Percentiles rank a stretch among this genome's conserved stretches.
Conservation (phyloP, 805 yeast genomes). For the Kodamaea jinghongensis region DNA sequence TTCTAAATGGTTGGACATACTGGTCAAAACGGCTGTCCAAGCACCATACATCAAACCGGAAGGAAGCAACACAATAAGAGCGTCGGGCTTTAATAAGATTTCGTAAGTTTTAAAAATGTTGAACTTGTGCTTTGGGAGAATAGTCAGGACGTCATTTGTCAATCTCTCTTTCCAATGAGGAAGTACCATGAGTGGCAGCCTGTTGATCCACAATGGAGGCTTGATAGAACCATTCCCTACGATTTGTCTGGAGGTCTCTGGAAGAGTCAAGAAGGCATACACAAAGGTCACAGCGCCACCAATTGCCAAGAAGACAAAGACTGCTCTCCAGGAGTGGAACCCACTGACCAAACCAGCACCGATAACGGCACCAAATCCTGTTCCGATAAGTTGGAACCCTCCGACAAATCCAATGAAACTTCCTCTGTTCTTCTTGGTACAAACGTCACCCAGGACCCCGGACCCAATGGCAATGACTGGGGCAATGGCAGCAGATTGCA, state of each 20-base stretch:
- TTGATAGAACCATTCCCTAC: constrained; percentile 74
- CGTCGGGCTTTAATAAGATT: constrained; percentile 43
- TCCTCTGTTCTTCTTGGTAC: constrained; percentile 67
- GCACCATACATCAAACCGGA: constrained; percentile 61
- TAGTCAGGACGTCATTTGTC: constrained; percentile 12
- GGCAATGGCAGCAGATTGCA: constrained; percentile 78
- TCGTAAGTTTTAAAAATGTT: constrained; percentile 31
- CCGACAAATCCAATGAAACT: constrained; percentile 61
- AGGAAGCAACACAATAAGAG: constrained; percentile 51
- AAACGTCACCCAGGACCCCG: constrained; percentile 74
- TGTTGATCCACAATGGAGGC: constrained; percentile 44
- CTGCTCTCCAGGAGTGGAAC: constrained; percentile 61
- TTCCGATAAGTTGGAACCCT: constrained; percentile 69
- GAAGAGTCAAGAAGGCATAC: constrained; percentile 35
- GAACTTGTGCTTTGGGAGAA: constrained; percentile 7
- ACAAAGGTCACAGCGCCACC: constrained; percentile 51
- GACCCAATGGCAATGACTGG: constrained; percentile 71
- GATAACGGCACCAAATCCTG: constrained; percentile 76
- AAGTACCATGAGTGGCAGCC: constrained; percentile 42
- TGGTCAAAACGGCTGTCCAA: constrained; percentile 69
- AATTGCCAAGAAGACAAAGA: constrained; percentile 73
- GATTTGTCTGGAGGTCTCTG: constrained; percentile 71
- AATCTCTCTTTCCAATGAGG: constrained; percentile 10
- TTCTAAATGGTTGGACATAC: constrained; percentile 54
- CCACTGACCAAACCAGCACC: constrained; percentile 42